Base-by-base conservation (phyloP, 495 filamentous ascomycete species). In the Penicillium soppii region DNA sequence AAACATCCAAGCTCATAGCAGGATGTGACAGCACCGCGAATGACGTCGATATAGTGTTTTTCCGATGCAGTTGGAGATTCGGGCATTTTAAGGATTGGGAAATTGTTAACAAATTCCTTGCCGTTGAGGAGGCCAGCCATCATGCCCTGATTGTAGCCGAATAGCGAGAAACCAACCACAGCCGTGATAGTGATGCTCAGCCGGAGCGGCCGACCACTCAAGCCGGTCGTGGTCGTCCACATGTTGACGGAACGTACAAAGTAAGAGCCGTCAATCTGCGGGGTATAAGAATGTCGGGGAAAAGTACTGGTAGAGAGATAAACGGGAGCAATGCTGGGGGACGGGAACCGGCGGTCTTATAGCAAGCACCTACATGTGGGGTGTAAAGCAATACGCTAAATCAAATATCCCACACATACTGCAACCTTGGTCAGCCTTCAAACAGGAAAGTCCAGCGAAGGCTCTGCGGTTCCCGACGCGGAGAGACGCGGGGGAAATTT, bases 1-100 rank as follows among this genome's bases (percentile, higher is more conserved):
- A 82, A 79, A 53, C 76, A 81, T 19, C 79, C 80, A 48, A 82
- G 67, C 23, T 79, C 74, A 58, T 82, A 82, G 36, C 80, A 71
- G 5, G 77, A 73, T 1, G 74, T 80, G 23, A 82, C 58, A 47
- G 20, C 70, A 59, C 59, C 59, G n/a, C 56, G 59, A 36, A 59
- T 47, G 19, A 62, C 59, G 35, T 59, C 38, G 51, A 63, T 43
- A 26, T 63, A 49, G 22, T 38, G 45, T 7, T 37, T 15, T 36
- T 43, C 2, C 15, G 41, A 17, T 7, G 25, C 16, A 23, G 32
- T 29, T 0, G 50, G n/a, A 20, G 39, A 2, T 2, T 56, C 43
- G 22, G 57, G 48, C 48, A 53, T 56, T 21, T 23, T 7, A 32
- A 63, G 57, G 15, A 47, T 42, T 5, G 41, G 44, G 29, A 63